Base-by-base conservation (phyloP, 2,329 filamentous ascomycete genomes). In the Decorospora gaudefroyi region DNA sequence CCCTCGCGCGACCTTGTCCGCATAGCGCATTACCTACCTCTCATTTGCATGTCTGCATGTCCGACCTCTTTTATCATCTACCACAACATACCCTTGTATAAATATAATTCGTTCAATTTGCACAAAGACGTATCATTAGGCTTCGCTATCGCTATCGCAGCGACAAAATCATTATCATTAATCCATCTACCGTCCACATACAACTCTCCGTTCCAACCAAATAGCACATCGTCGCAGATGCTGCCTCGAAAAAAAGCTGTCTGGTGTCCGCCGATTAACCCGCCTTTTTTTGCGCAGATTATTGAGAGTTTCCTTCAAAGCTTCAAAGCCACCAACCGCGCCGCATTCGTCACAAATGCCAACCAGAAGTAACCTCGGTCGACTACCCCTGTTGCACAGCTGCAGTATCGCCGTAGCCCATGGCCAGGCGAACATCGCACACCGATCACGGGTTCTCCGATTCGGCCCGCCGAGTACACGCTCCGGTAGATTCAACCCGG, bases 1-100 rank as follows among this genome's bases (percentile, higher is more conserved):
- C 25, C 26, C 22, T 13, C 15, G 40, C 8, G 36, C 37, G 42
- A 46, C 38, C 42, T 42, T 23, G 42, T 39, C n/a, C 19, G 27
- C 33, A 26, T 25, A n/a, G n/a, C 30, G 12, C 27, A 30, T 35
- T 42, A 30, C 25, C 31, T 31, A 22, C 19, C 23, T 46, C 34
- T 34, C 18, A 19, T 42, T 26, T 21, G 10, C 28, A 17, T 30
- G n/a, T 35, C 42, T 32, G 21, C 29, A 22, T 36, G 9, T 17
- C 25, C 11, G n/a, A n/a, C n/a, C n/a, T n/a, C n/a, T n/a, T 21
- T 19, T n/a, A 17, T 23, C 21, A 23, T 10, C 32, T 25, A 26
- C 13, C 12, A 11, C 21, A 21, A 33, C 40, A 49, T 52, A 52
- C 38, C 46, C 46, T 36, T 52, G 50, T 53, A 53, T 47, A 47